Percentiles rank a stretch among this genome's conserved stretches.
Conservation (phyloP, 23 red algal genomes). For the Cyanidiococcus yangmingshanensis region DNA sequence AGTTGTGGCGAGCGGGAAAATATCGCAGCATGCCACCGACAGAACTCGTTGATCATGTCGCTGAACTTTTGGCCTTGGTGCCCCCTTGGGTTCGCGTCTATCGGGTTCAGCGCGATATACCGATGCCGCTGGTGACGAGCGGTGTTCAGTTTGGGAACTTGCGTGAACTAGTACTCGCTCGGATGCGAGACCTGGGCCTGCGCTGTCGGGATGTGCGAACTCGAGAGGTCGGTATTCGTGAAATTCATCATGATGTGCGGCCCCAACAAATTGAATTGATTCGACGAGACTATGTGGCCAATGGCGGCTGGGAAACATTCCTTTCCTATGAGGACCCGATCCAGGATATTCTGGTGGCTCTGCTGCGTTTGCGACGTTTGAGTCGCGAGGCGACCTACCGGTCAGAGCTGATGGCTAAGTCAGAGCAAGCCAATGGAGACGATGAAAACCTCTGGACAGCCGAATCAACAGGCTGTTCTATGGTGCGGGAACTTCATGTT, state of each 20-base stretch:
- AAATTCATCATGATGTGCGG: conserved; percentile 66
- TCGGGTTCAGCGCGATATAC: conserved; percentile 95
- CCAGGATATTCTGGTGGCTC: conserved; percentile 87
- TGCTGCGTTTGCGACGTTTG: conserved; percentile 60
- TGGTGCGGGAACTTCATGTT: conserved; percentile 97
- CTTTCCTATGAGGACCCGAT: conserved; percentile 84
- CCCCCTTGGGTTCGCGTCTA: conserved; percentile 97
- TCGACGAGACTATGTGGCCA: conserved; percentile 92
- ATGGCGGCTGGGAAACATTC: conserved; percentile 98
- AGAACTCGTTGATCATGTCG: conserved; percentile 72
- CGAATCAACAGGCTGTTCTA: conserved; percentile 24
- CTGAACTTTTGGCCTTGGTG: conserved; percentile 60
- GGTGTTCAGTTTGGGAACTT: conserved; percentile 97
- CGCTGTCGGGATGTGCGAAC: conserved; percentile 95
- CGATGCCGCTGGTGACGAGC: conserved; percentile 93
- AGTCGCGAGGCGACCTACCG: conserved; percentile 36
- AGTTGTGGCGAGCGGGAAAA: conserved; percentile 83
- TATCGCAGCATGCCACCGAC: conserved; percentile 83
- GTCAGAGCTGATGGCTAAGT: conserved; percentile 33
- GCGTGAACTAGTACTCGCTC: conserved; percentile 65
- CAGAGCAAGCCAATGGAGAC: neutral
- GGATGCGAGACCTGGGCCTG: conserved; percentile 81
- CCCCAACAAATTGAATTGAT: conserved; percentile 82
- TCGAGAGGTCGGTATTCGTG: conserved; percentile 94
- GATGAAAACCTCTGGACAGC: neutral